Base-by-base conservation (phyloP, 306 rosid species). In the Dryas drummondii region DNA sequence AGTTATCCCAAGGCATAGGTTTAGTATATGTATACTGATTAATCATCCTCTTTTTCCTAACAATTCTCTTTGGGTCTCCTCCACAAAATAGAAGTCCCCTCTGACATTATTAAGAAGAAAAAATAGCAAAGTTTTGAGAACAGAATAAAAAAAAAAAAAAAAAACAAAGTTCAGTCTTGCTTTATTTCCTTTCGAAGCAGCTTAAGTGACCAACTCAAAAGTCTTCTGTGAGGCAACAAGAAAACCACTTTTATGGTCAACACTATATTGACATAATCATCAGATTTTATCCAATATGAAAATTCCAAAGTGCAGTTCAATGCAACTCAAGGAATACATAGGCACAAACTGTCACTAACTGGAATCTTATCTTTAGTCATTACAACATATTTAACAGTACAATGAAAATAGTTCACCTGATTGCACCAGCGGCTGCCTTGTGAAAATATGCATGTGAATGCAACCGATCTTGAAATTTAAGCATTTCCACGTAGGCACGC, bases 401-500 rank as follows among this genome's bases (percentile, higher is more conserved):
- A 72, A 60, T 46, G 15, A 73, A 82, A 57, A 68, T 72, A 72
- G 51, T 55, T 82, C 80, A 90, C 98, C 97, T 90, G 83, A 96
- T 90, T 80, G 98, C 97, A 71, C 97, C 98, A 84, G 87, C 93
- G 19, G 99, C 99, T 37, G 99, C 99, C 87, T 90, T 92, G 81
- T 90, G 96, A 83, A 96, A 96, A 76, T 96, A 96, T 42, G 89
- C 62, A 85, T 92, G 97, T 0, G 99, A 90, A 76, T 96, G 99
- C 88, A 96, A 83, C 74, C 92, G 91, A 65, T 96, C 99, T 87
- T 96, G 99, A 76, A 96, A 96, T 86, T 82, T 91, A 73, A 96
- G 99, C 99, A 96, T 96, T 86, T 96, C 94, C 68, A 92, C 94
- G 56, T 96, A 96, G 57, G 94, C 82, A n/a, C 99, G 96, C 73